These are phyloP conservation scores for Blastobotrys aristatus DNA, from an alignment of 1,139 yeast species.

Conservation along the genomic window DNA sequence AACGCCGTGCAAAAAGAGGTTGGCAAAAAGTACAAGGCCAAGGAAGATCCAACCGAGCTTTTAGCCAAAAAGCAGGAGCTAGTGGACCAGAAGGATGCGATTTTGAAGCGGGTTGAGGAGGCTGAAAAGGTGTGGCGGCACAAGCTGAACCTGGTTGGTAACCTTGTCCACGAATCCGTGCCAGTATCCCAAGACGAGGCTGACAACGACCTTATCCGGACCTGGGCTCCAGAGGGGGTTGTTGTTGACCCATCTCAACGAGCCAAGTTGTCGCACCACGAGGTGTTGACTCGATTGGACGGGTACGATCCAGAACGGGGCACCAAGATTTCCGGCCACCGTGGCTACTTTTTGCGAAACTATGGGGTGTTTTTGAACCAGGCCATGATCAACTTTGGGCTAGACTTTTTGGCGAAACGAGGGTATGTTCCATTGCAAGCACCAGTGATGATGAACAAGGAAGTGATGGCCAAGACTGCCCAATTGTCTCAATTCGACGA, in stretches of 20 bases:
- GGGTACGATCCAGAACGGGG: constrained; percentile 99
- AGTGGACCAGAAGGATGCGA: constrained; percentile 60
- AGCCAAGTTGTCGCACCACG: constrained; percentile 90
- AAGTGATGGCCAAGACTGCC: constrained; percentile 98
- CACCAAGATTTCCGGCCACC: constrained; percentile 94
- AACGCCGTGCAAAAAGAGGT: constrained; percentile 89
- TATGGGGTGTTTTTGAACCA: constrained; percentile 96
- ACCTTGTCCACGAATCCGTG: constrained; percentile 87
- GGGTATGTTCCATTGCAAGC: constrained; percentile 93
- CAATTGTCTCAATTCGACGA: constrained; percentile 97
- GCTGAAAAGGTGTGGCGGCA: constrained; percentile 69
- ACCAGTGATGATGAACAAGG: constrained; percentile 99
- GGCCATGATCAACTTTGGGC: constrained; percentile 94
- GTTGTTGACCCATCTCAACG: constrained; percentile 50
- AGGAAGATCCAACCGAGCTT: constrained; percentile 87
- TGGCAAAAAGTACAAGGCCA: constrained; percentile 79
- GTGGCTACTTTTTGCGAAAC: constrained; percentile 94
- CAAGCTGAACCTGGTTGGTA: constrained; percentile 88
- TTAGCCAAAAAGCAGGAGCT: constrained; percentile 74
- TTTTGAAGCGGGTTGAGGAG: constrained; percentile 64
- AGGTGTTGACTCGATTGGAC: constrained; percentile 85
- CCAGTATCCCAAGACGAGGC: constrained; percentile 85
- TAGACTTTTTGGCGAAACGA: constrained; percentile 71
- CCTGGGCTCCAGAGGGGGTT: constrained; percentile 73
- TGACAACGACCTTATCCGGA: constrained; percentile 78